Conservation (phyloP, 2,329 filamentous ascomycete genomes). For the Ophiostoma quercus region DNA sequence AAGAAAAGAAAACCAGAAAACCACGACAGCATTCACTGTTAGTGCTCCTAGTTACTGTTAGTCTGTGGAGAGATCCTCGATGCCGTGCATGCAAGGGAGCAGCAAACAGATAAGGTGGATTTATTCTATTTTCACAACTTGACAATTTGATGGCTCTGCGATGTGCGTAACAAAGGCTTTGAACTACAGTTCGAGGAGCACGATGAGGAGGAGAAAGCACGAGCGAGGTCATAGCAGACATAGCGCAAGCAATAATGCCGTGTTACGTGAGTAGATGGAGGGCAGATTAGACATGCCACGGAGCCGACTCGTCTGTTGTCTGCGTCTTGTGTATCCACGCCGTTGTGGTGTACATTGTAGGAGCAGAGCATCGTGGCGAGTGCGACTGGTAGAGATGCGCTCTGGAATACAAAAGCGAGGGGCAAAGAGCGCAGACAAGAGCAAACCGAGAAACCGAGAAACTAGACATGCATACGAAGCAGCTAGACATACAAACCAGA, state of each 20-base stretch:
- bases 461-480: slow-evolving; percentile 4
- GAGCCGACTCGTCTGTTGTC: not conserved
- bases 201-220: not conserved
- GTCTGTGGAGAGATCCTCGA: slow-evolving; percentile 9
- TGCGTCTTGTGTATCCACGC: not conserved
- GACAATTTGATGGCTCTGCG: too few relatives aligned
- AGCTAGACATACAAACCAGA: not conserved
- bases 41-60: not conserved
- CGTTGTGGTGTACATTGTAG: not conserved
- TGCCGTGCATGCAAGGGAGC: not conserved
- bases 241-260: not conserved
- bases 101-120: not conserved
- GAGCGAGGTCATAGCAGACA: not conserved
- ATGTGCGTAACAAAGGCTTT: too few relatives aligned
- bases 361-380: not conserved
- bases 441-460: not conserved
- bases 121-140: too few relatives aligned
- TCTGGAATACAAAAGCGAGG: not conserved
- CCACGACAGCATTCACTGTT: not conserved
- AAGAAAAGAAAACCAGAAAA: not conserved
- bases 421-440: not conserved
- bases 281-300: not conserved
- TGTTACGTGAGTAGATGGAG: not conserved
- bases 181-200: not conserved
- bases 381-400: not conserved